Evolutionary conservation across 2,329 filamentous ascomycete genomes (phyloP).

Genomic region (Cercospora zeina): DNA sequence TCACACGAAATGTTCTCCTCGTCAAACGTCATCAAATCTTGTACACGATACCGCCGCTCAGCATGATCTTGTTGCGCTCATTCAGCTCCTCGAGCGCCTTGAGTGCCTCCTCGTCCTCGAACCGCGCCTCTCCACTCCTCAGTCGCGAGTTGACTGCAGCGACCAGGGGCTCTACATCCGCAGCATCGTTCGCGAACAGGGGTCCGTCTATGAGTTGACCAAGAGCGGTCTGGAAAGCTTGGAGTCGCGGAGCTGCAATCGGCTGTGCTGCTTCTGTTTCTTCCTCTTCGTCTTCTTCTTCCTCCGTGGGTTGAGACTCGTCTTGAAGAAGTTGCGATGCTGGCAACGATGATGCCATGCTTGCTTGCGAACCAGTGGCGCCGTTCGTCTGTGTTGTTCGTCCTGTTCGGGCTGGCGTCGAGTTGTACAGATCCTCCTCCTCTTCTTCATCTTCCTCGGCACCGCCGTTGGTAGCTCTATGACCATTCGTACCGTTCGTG

Average conservation of each 20-base stretch:
- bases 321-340: conserved; percentile 67
- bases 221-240: conserved; percentile 74
- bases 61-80: conserved; percentile 86
- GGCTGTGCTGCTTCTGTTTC: conserved; percentile 47
- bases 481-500: conserved; percentile 31
- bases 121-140: conserved; percentile 59
- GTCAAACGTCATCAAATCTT: conserved; percentile 43
- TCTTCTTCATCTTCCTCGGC: conserved; percentile 47
- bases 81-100: conserved; percentile 78
- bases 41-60: conserved; percentile 52
- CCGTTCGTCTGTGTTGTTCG: conserved; percentile 40
- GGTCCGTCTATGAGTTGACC: conserved; percentile 79
- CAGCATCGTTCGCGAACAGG: conserved; percentile 85
- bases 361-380: conserved; percentile 55
- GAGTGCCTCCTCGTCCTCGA: conserved; percentile 70
- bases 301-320: conserved; percentile 49
- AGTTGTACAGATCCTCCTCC: conserved; percentile 57
- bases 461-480: conserved; percentile 35
- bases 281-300: conserved; percentile 33
- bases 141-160: conserved; percentile 75
- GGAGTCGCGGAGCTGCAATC: conserved; percentile 64
- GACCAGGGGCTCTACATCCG: conserved; percentile 72
- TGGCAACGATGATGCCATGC: conserved; percentile 76
- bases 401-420: conserved; percentile 31
- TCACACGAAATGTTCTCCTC: neutral